Percentiles rank a stretch among this genome's conserved stretches.
Evolutionary conservation across 805 yeast genomes (phyloP).

Genomic region (Kuraishia borneana): DNA sequence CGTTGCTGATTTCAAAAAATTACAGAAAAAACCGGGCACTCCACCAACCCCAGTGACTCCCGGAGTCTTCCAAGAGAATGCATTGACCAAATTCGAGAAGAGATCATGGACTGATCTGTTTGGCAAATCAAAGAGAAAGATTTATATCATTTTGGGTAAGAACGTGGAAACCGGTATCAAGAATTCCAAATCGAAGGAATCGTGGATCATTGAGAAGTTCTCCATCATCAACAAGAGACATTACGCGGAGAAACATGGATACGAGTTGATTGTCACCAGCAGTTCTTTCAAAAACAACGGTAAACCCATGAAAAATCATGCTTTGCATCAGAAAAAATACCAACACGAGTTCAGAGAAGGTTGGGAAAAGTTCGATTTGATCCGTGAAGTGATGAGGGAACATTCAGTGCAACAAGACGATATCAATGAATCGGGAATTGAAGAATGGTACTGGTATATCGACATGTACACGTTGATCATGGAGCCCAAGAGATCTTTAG

Average conservation of each 20-base stretch:
- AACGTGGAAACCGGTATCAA: constrained; percentile 29
- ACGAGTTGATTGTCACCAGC: constrained; percentile 28
- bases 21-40: constrained; percentile 14
- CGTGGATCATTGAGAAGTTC: constrained; percentile 35
- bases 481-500: constrained; percentile 25
- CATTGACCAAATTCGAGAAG: neutral
- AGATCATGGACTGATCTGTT: neutral
- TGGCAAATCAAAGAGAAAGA: constrained; percentile 11
- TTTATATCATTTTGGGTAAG: constrained; percentile 26
- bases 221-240: constrained; percentile 35
- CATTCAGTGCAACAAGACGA: constrained; percentile 10
- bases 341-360: constrained; percentile 38
- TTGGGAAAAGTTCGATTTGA: constrained; percentile 29
- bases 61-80: constrained; percentile 12
- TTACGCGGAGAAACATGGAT: constrained; percentile 36
- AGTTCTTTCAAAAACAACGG: constrained; percentile 8
- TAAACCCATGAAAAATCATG: constrained; percentile 23
- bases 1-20: constrained; percentile 5
- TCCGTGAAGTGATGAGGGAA: constrained; percentile 23
- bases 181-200: constrained; percentile 25
- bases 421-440: constrained; percentile 6
- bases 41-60: constrained; percentile 15
- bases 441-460: constrained; percentile 31
- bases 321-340: constrained; percentile 30
- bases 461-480: constrained; percentile 27